Conservation (phyloP, 2,329 filamentous ascomycete species). For the Aspergillus sp. region DNA sequence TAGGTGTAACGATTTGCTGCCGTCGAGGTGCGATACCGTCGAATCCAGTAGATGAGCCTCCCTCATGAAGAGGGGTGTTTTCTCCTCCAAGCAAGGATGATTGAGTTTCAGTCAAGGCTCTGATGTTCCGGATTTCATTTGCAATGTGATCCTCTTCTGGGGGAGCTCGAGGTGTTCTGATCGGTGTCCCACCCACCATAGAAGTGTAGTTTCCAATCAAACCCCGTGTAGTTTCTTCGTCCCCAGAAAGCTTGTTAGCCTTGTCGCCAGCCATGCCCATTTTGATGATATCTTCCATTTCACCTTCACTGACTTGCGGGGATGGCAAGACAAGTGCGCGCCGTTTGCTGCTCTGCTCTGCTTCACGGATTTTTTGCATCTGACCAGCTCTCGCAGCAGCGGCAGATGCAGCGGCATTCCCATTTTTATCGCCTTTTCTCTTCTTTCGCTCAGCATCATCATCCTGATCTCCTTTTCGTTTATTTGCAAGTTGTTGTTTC, state of each 20-base stretch:
- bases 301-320: slow-evolving; percentile 86
- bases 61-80: slow-evolving; percentile 83
- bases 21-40: slow-evolving; percentile 76
- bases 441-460: slow-evolving; percentile 76
- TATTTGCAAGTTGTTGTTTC: slow-evolving; percentile 85
- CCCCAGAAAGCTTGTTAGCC: slow-evolving; percentile 68
- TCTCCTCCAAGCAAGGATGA: slow-evolving; percentile 91
- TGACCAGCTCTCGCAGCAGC: slow-evolving; percentile 91
- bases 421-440: slow-evolving; percentile 81
- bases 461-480: slow-evolving; percentile 88
- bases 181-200: slow-evolving; percentile 76
- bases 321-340: slow-evolving; percentile 75
- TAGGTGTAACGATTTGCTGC: slow-evolving; percentile 83
- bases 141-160: slow-evolving; percentile 93
- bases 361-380: slow-evolving; percentile 89
- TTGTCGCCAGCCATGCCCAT: slow-evolving; percentile 93
- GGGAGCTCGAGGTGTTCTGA: slow-evolving; percentile 85
- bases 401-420: slow-evolving; percentile 71
- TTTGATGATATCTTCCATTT: slow-evolving; percentile 97
- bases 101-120: slow-evolving; percentile 85
- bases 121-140: slow-evolving; percentile 93
- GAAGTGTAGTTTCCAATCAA: slow-evolving; percentile 82
- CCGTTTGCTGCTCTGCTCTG: slow-evolving; percentile 93
- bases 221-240: slow-evolving; percentile 80
- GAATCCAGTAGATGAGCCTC: slow-evolving; percentile 77